phyloP scores from a whole-genome alignment of 441 rosid genomes.

The Mallotus repandus region DNA sequence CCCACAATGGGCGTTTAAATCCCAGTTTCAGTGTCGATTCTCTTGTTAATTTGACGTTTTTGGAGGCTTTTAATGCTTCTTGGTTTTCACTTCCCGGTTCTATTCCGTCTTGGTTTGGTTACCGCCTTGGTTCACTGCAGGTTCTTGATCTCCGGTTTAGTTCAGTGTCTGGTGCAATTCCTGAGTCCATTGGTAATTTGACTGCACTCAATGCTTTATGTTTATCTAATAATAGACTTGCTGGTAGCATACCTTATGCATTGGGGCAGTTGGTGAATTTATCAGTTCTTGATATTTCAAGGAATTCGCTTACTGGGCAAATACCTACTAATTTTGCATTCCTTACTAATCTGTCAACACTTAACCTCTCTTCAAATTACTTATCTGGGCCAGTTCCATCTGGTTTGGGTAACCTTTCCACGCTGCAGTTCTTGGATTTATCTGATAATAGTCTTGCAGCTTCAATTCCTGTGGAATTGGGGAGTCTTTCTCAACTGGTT shows the following conservation, averaged over 20 bases:
- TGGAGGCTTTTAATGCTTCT: slow-evolving; percentile 77
- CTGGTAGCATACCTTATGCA: slow-evolving; percentile 50
- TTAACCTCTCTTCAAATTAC: slow-evolving; percentile 74
- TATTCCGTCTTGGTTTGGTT: slow-evolving; percentile 78
- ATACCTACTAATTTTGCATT: slow-evolving; percentile 55
- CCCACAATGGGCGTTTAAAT: slow-evolving; percentile 53
- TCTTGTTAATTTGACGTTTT: slow-evolving; percentile 50
- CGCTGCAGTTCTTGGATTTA: slow-evolving; percentile 51
- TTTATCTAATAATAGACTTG: slow-evolving; percentile 57
- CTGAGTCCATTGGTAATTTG: slow-evolving; percentile 61
- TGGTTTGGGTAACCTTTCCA: slow-evolving; percentile 39
- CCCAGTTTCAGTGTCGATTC: slow-evolving; percentile 69
- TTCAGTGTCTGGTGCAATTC: slow-evolving; percentile 58
- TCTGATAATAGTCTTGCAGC: slow-evolving; percentile 63
- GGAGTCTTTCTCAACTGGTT: slow-evolving; percentile 52
- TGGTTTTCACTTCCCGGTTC: slow-evolving; percentile 67
- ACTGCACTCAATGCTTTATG: slow-evolving; percentile 49
- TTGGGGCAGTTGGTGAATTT: slow-evolving; percentile 49
- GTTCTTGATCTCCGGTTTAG: slow-evolving; percentile 83
- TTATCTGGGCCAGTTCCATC: slow-evolving; percentile 60
- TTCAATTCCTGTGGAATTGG: slow-evolving; percentile 61
- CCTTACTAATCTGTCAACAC: slow-evolving; percentile 45
- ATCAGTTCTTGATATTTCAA: slow-evolving; percentile 61
- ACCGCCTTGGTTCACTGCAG: slow-evolving; percentile 39
- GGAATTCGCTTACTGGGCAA: slow-evolving; percentile 63